These are phyloP conservation scores for Chalciporus chontae DNA, from an alignment of 768 basidiomycete species.

Conservation along the genomic window DNA sequence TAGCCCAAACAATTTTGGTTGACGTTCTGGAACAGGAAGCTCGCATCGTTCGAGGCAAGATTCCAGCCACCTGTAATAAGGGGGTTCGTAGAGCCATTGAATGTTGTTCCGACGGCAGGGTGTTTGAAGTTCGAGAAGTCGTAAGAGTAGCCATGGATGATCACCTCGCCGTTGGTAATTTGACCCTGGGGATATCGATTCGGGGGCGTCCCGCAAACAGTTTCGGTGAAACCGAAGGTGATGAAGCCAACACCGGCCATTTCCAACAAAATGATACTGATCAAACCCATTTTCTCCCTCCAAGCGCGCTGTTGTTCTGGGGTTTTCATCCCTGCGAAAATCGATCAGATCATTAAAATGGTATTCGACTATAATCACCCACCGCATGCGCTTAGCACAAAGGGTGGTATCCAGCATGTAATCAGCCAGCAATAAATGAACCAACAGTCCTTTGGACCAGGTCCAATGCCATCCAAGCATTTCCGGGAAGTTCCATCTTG, in stretches of 20 bases:
- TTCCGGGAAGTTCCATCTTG: constrained; percentile 38
- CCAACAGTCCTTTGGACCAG: constrained; percentile 92
- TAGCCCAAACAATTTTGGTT: constrained; percentile 78
- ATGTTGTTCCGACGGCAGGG: constrained; percentile 55
- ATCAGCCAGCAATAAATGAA: constrained; percentile 90
- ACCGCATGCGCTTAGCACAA: constrained; percentile 78
- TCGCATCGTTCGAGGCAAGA: constrained; percentile 84
- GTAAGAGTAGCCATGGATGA: constrained; percentile 94
- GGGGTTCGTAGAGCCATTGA: constrained; percentile 83
- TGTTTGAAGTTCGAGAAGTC: constrained; percentile 87
- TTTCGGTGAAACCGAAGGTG: constrained; percentile 96
- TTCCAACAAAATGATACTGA: constrained; percentile 71
- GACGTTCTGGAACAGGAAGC: constrained; percentile 92
- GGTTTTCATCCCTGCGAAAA: constrained; percentile 67
- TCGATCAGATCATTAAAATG: constrained; percentile 6
- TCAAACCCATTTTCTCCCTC: constrained; percentile 96
- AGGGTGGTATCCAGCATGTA: constrained; percentile 79
- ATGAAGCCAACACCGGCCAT: constrained; percentile 97
- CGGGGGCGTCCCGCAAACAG: constrained; percentile 87
- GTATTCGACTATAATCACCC: constrained; percentile 28
- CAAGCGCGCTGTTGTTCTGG: constrained; percentile 95
- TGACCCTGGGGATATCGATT: constrained; percentile 79
- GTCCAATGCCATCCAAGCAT: constrained; percentile 70
- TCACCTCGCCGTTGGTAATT: constrained; percentile 74
- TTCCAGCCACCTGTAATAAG: constrained; percentile 73